Base-by-base conservation (phyloP, 2,329 filamentous ascomycete genomes). In the Colletotrichum karsti region DNA sequence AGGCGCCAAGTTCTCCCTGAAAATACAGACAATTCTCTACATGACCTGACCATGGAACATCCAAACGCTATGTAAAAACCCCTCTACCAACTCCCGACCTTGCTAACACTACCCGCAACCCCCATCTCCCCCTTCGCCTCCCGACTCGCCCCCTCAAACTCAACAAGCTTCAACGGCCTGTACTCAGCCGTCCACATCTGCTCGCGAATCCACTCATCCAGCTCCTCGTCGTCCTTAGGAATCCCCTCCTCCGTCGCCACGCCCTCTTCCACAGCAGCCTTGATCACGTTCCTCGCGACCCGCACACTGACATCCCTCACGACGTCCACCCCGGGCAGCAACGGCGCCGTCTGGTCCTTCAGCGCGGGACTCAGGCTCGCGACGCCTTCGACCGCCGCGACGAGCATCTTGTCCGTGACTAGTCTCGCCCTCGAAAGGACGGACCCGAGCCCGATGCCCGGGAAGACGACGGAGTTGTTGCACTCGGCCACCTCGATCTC, bases 381-480 rank as follows among this genome's bases (percentile, higher is more conserved):
- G 0, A 97, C 87, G 3, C 90, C 92, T 73, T 91, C 87, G 3
- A 93, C 90, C 0, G 94, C 94, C 1, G 92, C 92, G 0, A 97
- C 92, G 12, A 97, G 88, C 89, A 97, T 95, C 70, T 88, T 87
- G 69, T 95, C 90, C 0, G 91, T 92, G 28, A 97, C 80, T 1
- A 90, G 84, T 12, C 82, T 85, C 3, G 91, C 85, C 13, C 93
- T 89, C 26, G 86, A 90, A 1, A 97, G 86, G 0, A 97, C 88
- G 7, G 88, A 88, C 10, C 93, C 94, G 1, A 97, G 89, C 0
- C 93, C 94, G 66, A 97, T 95, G 0, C 93, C 93, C 0, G 94
- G 94, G 78, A 97, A 97, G 15, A 92, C 92, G 35, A 93, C 92
- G 1, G 90, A 92, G 80, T 97, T 97, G 81, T 97, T 97, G 81